Evolutionary conservation across 2,329 filamentous ascomycete genomes (phyloP), one percentile per base, ranked within the genome.

Genomic region (Diaporthe sp.): DNA sequence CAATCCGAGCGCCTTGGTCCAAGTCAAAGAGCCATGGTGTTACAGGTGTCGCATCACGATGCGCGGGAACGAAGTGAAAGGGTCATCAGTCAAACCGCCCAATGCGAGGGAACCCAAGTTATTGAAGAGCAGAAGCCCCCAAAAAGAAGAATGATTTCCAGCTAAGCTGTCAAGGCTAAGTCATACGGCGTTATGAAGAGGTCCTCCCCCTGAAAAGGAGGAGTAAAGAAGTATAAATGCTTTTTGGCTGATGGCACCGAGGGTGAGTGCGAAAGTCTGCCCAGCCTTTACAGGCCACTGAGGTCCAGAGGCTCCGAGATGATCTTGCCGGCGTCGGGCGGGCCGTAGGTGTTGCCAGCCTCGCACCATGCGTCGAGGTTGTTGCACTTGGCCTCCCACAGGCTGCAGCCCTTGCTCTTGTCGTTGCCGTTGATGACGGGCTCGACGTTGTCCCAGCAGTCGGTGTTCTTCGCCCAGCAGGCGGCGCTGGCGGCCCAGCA

Each of bases 341-440:
- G 63, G 30, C 63, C 63, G 63, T 19, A 13, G 47, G 63, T 68
- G 63, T 68, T 68, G 22, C 63, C 63, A 9, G 63, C 63, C 44
- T 68, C 47, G 63, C 63, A 68, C 63, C 63, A 68, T 47, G 63
- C 63, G 47, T 68, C 63, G 47, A 68, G 63, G 47, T n/a, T 17
- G 63, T 68, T 68, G 63, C 63, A 68, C 63, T 68, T 68, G 5
- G 63, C 47, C 47, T 68, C 63, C 63, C 63, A 68, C 32, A 68
- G 63, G 63, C n/a, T 53, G 63, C 63, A 68, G 47, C 63, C 63
- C 63, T 13, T 68, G 63, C 32, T 27, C 44, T 68, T 53, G 63
- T 68, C 63, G 63, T 68, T 53, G 63, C 63, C 63, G 63, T 68
- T 68, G 63, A 68, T 68, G 63, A 68, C 63, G 63, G 63, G 63